These are phyloP conservation scores for Phlebiopsis flavidoalba DNA, from an alignment of 768 basidiomycete genomes.

Conservation along the genomic window DNA sequence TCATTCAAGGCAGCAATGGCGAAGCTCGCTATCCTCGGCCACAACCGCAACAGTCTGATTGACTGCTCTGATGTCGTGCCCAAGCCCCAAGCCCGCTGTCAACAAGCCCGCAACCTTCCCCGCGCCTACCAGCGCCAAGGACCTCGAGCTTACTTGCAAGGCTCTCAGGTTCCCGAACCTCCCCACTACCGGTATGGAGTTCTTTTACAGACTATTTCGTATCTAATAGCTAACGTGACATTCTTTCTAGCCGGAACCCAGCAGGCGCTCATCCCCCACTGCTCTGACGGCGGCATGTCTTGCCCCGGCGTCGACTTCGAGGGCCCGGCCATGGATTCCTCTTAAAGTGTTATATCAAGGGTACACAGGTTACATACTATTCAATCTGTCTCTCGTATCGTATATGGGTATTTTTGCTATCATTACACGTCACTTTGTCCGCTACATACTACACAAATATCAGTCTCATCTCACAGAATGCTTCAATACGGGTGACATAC, in stretches of 20 bases:
- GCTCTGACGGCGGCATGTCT: slow-evolving; percentile 10
- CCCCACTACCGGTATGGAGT: neutral
- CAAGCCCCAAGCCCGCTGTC: slow-evolving; percentile 8
- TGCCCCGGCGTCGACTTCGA: slow-evolving; percentile 7
- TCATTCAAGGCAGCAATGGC: slow-evolving; percentile 19
- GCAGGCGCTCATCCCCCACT: slow-evolving; percentile 10
- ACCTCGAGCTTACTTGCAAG: slow-evolving; percentile 8
- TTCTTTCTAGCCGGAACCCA: neutral
- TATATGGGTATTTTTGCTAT: neutral
- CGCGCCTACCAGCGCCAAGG: neutral
- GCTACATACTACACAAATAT: neutral
- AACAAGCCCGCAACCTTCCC: slow-evolving; percentile 5
- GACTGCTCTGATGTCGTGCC: slow-evolving; percentile 24
- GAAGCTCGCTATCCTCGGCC: slow-evolving; percentile 24
- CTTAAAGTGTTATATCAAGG: neutral
- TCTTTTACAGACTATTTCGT: neutral
- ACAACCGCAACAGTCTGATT: slow-evolving; percentile 14
- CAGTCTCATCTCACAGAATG: neutral
- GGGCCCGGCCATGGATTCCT: slow-evolving; percentile 1
- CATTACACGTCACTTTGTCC: neutral
- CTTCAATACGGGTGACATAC: neutral
- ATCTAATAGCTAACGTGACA: neutral
- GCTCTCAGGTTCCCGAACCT: slow-evolving; percentile 5
- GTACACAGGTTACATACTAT: neutral
- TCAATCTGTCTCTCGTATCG: neutral